phyloP scores from a whole-genome alignment of 352 stramenopile genomes.

The Thalassiosira ordinaria region DNA sequence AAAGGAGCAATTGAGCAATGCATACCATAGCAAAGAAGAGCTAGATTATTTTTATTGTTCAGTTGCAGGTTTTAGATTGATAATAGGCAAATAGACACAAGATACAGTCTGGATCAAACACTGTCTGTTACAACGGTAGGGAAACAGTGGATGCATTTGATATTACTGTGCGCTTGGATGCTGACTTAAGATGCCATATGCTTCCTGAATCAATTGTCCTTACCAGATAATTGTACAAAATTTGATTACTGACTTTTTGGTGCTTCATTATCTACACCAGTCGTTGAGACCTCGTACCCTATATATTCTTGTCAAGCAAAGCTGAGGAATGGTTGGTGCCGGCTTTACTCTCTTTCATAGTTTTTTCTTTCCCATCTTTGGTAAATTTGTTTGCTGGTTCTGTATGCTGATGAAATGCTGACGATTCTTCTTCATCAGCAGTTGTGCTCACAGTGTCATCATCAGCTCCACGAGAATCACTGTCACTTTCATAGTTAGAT shows the following conservation, averaged over 20 bases:
- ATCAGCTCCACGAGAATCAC: conserved; percentile 8
- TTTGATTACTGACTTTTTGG: neutral
- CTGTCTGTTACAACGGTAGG: too few species aligned
- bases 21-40: too few species aligned
- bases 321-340: neutral
- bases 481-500: conserved; percentile 22
- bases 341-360: neutral
- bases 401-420: neutral
- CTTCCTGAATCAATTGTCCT: neutral
- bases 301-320: neutral
- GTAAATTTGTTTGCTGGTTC: neutral
- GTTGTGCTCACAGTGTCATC: too few species aligned
- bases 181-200: too few species aligned
- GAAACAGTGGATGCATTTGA: too few species aligned
- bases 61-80: too few species aligned
- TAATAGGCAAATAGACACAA: too few species aligned
- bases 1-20: too few species aligned
- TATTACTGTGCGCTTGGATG: too few species aligned
- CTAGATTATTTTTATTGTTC: too few species aligned
- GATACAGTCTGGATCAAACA: too few species aligned
- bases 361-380: neutral
- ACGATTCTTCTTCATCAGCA: conserved; percentile 18
- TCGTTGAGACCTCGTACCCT: neutral
- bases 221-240: neutral
- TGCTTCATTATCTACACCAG: neutral